phyloP scores from a whole-genome alignment of 148 eudicot species.

The Amaranthus cruentus region DNA sequence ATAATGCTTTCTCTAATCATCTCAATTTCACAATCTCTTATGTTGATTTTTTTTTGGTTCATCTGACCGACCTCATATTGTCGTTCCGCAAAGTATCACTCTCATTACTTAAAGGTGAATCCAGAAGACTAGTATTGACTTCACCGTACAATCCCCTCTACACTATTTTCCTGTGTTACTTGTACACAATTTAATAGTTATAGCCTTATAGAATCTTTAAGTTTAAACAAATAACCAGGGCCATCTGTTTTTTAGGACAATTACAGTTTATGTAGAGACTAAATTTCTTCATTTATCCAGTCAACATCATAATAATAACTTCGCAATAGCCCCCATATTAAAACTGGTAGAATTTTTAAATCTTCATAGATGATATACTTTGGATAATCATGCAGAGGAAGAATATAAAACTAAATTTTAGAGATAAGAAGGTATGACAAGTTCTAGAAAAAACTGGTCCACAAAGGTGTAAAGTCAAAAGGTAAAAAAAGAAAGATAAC shows the following conservation, averaged over 20 bases:
- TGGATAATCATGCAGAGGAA: slow-evolving; percentile 12
- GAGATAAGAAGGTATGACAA: background rate
- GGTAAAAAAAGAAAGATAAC: slow-evolving; percentile 12
- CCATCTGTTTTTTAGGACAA: background rate
- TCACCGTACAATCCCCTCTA: too few species aligned
- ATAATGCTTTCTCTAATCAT: background rate
- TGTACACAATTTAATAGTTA: too few species aligned
- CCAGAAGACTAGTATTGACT: too few species aligned
- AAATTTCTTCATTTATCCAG: background rate
- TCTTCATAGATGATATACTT: slow-evolving; percentile 3
- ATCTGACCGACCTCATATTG: too few species aligned
- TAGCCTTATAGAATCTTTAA: too few species aligned
- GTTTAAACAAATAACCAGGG: too few species aligned
- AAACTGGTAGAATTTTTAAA: background rate
- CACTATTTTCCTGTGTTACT: too few species aligned
- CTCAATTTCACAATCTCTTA: too few species aligned
- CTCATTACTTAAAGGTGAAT: background rate
- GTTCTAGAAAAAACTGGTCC: slow-evolving; percentile 10
- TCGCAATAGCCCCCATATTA: background rate
- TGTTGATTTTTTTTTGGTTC: too few species aligned
- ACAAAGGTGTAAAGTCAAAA: slow-evolving; percentile 21
- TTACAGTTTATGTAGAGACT: slow-evolving; percentile 1
- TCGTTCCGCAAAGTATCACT: background rate
- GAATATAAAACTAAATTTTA: background rate
- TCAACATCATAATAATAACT: slow-evolving; percentile 6